Base-by-base conservation (phyloP, 768 basidiomycete genomes). In the Xerocomellus amylosporus region DNA sequence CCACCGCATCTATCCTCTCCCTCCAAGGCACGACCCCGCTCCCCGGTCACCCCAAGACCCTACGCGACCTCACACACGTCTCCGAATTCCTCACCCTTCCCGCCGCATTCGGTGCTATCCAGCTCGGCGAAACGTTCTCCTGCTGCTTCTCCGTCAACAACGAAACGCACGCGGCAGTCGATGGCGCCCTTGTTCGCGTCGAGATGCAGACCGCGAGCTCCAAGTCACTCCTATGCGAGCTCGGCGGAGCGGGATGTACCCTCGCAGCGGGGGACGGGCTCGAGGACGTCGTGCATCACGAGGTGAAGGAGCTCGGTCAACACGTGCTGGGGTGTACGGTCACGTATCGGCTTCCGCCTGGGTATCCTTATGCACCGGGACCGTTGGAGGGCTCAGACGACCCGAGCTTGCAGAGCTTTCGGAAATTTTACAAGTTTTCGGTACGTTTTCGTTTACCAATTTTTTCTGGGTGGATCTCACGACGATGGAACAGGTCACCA, bases 251-350 rank as follows among this genome's bases (percentile, higher is more conserved):
- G 9, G 75, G 75, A 3, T 69, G 76, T 36, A 71, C 65, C 22
- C 72, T 96, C 46, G 50, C 68, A 0, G 75, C 79, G 2, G 82
- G 84, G 22, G 82, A 85, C 63, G 82, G 82, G 0, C 63, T 90
- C 31, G 87, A 91, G 66, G 74, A 77, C 40, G 73, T 89, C 15
- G 86, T 93, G 1, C 77, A 84, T 56, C 89, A 92, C 64, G 95
- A 98, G 73, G 90, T 97, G 60, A 97, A 97, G 71, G 94, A 98
- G 66, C 77, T 96, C 19, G 93, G 93, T 1, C 85, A 92, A 65
- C 93, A 96, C 69, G 90, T 95, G 12, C 74, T 98, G 37, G 90
- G 85, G 2, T 93, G 92, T 64, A 85, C 85, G 7, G 89, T 96
- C 26, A 80, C 81, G 22, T 97, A 96, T 75, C 85, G 81, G n/a